Base-by-base conservation (phyloP, 306 rosid species). In the Gynostemma pentaphyllum region DNA sequence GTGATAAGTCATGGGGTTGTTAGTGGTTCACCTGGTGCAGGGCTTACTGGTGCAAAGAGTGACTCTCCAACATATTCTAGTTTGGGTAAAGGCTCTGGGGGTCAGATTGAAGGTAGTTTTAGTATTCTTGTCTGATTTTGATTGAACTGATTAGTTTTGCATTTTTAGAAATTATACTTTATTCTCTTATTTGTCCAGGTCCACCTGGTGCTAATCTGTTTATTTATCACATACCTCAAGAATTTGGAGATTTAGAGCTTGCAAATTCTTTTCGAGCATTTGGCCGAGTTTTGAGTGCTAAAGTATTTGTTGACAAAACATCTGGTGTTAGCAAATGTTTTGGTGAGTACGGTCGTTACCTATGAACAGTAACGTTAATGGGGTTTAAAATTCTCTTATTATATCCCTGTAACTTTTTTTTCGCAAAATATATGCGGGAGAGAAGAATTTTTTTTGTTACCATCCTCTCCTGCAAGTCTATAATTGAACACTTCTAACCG, bases 191-290 rank as follows among this genome's bases (percentile, higher is more conserved):
- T 27, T 34, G 34, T 68, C 30, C 68, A 94, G 99, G 99, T 68
- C 99, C 99, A 49, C 94, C 89, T 22, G 99, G 99, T 59, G 99
- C 99, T 67, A 94, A 94, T 77, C 81, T 94, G 49, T 94, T 94
- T 83, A 94, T 94, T 74, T 94, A 88, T 78, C 99, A 94, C 84
- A 86, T 94, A 82, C 99, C 99, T 64, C 99, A 87, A 86, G 99
- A 94, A 70, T 94, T 42, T 74, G 99, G 95, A 53, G 99, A 94
- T 72, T 78, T 68, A 79, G 97, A 94, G 44, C 97, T 94, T 67
- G 89, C 87, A 32, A 75, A 51, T 70, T 90, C 97, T 49, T 94
- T 94, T 81, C 97, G 85, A 76, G 77, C 82, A 49, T 94, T 71
- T 78, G 99, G 99, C 68, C 82, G 83, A 69, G 99, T 94, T 71